phyloP scores from a whole-genome alignment of 73 alveolate genomes.

The Stentor coeruleus region DNA sequence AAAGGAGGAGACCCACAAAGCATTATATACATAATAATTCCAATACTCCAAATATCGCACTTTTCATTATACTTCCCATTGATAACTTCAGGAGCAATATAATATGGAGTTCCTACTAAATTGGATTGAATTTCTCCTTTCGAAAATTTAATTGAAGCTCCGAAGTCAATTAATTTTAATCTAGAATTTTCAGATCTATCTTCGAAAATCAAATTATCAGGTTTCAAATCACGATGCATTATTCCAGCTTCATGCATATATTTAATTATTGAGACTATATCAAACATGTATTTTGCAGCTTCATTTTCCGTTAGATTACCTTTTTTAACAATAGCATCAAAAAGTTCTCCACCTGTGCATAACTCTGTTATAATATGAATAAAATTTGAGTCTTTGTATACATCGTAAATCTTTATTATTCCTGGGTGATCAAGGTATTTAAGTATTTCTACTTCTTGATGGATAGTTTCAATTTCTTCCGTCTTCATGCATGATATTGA shows the following conservation, averaged over 20 bases:
- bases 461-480: no score
- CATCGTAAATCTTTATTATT: no score
- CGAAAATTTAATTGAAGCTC: slow-evolving; percentile 73
- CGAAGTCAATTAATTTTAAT: slow-evolving; percentile 81
- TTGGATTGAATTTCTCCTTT: no score
- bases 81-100: slow-evolving; percentile 77
- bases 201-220: slow-evolving; percentile 80
- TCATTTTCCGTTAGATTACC: slow-evolving; percentile 74
- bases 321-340: slow-evolving; percentile 62
- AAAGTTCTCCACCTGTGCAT: slow-evolving; percentile 89
- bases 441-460: no score
- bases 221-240: slow-evolving; percentile 88
- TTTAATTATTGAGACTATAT: slow-evolving; percentile 58
- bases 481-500: no score
- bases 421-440: no score
- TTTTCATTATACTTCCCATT: no score
- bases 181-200: slow-evolving; percentile 54
- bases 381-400: no score
- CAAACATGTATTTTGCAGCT: slow-evolving; percentile 61
- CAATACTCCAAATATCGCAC: no score
- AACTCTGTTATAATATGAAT: slow-evolving; percentile 28
- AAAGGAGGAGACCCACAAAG: no score
- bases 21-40: no score
- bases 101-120: slow-evolving; percentile 87
- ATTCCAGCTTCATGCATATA: slow-evolving; percentile 70